phyloP scores from a whole-genome alignment of 768 basidiomycete genomes.

The Lentinus tigrinus region DNA sequence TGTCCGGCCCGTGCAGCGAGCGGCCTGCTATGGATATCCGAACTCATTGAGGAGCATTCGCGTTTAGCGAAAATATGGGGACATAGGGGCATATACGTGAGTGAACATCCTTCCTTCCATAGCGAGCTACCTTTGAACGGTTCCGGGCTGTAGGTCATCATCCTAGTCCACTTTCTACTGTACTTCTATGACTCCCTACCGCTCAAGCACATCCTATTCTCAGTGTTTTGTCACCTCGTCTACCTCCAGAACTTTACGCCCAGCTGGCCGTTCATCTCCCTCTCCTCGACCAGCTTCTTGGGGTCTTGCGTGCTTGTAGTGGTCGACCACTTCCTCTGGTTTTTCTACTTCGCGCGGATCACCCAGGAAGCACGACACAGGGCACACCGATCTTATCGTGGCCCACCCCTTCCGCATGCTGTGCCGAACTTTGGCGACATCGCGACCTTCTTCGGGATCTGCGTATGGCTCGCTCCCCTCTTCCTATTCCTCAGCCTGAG shows the following conservation, averaged over 20 bases:
- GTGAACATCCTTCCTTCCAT: slow-evolving; percentile 30
- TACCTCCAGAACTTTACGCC: slow-evolving; percentile 92
- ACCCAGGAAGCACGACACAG: slow-evolving; percentile 61
- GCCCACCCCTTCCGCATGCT: slow-evolving; percentile 31
- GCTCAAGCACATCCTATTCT: slow-evolving; percentile 69
- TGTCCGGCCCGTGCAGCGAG: slow-evolving; percentile 57
- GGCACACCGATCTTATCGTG: slow-evolving; percentile 45
- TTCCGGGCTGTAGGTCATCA: slow-evolving; percentile 57
- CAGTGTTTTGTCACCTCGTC: slow-evolving; percentile 78
- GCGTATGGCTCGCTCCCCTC: slow-evolving; percentile 87
- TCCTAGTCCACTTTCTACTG: slow-evolving; percentile 73
- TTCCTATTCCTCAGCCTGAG: slow-evolving; percentile 95
- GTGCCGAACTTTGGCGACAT: slow-evolving; percentile 61
- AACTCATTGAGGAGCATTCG: slow-evolving; percentile 93
- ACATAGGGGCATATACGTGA: slow-evolving; percentile 83
- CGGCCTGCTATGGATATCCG: slow-evolving; percentile 90
- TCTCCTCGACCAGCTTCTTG: slow-evolving; percentile 82
- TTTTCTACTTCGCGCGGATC: slow-evolving; percentile 85
- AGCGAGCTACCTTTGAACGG: background rate
- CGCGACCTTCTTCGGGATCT: slow-evolving; percentile 79
- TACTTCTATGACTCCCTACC: slow-evolving; percentile 84
- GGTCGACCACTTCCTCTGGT: slow-evolving; percentile 93
- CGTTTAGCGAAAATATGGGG: slow-evolving; percentile 79
- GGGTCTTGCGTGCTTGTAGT: slow-evolving; percentile 85
- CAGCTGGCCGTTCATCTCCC: slow-evolving; percentile 90